Conservation (phyloP, 768 basidiomycete species). For the Trametes maxima region DNA sequence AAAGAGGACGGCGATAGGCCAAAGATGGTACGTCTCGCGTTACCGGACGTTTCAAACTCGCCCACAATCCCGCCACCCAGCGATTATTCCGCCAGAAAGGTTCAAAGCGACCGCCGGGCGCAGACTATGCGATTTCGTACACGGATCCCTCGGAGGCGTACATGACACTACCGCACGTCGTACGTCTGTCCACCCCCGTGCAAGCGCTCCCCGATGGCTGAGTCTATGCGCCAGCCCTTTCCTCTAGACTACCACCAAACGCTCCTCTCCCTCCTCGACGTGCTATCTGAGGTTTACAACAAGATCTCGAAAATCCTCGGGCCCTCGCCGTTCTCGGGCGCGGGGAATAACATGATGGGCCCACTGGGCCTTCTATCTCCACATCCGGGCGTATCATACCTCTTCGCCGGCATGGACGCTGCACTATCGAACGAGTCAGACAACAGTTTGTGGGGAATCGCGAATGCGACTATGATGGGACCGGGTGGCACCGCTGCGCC, state of each 20-base stretch:
- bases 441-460: conserved; percentile 74
- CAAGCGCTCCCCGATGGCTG: not conserved
- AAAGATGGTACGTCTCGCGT: conserved; percentile 57
- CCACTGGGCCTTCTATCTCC: conserved; percentile 75
- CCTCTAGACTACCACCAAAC: conserved; percentile 88
- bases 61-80: conserved; percentile 17
- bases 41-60: not conserved
- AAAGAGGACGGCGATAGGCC: conserved; percentile 75
- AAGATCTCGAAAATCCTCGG: conserved; percentile 84
- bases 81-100: conserved; percentile 63
- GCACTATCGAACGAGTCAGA: conserved; percentile 43
- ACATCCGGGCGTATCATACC: conserved; percentile 81
- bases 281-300: conserved; percentile 87
- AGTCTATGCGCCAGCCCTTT: conserved; percentile 62
- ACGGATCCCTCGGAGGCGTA: conserved; percentile 66
- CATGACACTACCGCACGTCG: conserved; percentile 74
- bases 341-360: conserved; percentile 74
- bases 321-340: conserved; percentile 72
- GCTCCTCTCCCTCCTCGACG: conserved; percentile 84
- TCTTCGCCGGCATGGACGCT: conserved; percentile 55
- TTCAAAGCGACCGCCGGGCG: conserved; percentile 55
- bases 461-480: conserved; percentile 30
- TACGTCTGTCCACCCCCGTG: conserved; percentile 39
- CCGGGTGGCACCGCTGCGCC: conserved; percentile 35
- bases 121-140: conserved; percentile 65